These are phyloP conservation scores for Xylaria intraflava DNA, from an alignment of 495 filamentous ascomycete genomes.

Conservation along the genomic window DNA sequence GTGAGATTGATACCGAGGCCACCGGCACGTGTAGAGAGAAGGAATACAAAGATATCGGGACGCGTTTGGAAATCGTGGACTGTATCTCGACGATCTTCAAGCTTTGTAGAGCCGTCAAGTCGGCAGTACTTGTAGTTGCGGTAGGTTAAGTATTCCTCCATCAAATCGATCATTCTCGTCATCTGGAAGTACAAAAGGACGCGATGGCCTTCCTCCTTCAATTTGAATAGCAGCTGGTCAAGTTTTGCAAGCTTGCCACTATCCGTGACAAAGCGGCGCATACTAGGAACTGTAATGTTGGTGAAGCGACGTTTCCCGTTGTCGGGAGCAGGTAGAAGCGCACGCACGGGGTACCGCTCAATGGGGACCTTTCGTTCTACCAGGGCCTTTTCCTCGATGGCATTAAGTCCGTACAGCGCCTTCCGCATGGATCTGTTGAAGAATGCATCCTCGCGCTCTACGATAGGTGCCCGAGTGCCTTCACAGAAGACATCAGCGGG, in stretches of 20 bases:
- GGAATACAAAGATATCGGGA: conserved; percentile 91
- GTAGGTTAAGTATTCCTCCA: conserved; percentile 98
- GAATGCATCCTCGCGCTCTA: conserved; percentile 65
- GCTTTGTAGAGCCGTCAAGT: conserved; percentile 94
- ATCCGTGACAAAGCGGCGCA: conserved; percentile 96
- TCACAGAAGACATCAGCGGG: conserved; percentile 75
- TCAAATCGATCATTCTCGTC: conserved; percentile 99
- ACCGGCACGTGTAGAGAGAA: conserved; percentile 91
- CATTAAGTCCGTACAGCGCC: conserved; percentile 61
- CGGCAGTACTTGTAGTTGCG: conserved; percentile 98
- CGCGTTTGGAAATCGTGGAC: conserved; percentile 93
- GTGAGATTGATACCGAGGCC: conserved; percentile 98
- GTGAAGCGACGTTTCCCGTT: conserved; percentile 77
- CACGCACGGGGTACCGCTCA: conserved; percentile 52
- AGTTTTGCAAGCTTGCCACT: conserved; percentile 92
- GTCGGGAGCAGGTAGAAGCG: conserved; percentile 67
- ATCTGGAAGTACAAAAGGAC: conserved; percentile 99
- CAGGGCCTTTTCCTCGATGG: conserved; percentile 63
- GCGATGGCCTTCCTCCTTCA: conserved; percentile 89
- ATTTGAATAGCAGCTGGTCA: conserved; percentile 74
- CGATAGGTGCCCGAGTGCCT: conserved; percentile 52
- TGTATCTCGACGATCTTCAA: conserved; percentile 94
- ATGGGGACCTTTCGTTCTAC: conserved; percentile 62
- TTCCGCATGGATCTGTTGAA: conserved; percentile 74
- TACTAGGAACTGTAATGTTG: conserved; percentile 90